These are phyloP conservation scores for Rhodomyrtus psidioides DNA, from an alignment of 441 rosid species.

Conservation along the genomic window DNA sequence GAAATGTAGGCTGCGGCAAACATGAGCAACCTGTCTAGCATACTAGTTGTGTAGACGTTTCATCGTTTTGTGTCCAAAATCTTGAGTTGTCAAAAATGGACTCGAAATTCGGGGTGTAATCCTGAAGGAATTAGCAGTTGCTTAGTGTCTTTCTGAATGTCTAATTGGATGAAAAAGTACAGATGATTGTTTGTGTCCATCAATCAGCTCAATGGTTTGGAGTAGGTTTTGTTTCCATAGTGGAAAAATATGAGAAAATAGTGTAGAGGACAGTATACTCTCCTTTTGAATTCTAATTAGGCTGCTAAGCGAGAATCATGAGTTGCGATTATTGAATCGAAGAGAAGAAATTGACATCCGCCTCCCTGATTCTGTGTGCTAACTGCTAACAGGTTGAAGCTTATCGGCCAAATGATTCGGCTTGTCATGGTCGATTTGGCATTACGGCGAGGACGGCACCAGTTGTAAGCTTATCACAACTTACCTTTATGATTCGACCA, in stretches of 20 bases:
- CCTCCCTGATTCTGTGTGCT: not conserved
- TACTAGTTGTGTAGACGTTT: not conserved
- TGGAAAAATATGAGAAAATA: not conserved
- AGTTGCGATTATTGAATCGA: not conserved
- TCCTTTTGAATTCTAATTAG: not conserved
- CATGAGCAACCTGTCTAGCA: not conserved
- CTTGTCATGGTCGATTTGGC: slow-evolving; percentile 87
- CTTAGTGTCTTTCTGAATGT: not conserved
- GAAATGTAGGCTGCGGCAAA: not conserved
- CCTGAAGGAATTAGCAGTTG: not conserved
- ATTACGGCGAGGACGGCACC: slow-evolving; percentile 82
- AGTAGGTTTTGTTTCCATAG: not conserved
- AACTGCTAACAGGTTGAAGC: slow-evolving; percentile 70
- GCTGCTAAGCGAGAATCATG: not conserved
- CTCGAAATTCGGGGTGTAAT: not conserved
- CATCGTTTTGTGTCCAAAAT: not conserved
- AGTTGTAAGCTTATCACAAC: slow-evolving; percentile 31
- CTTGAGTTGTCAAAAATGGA: not conserved
- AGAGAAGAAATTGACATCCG: not conserved
- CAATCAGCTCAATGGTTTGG: not conserved
- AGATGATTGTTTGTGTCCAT: not conserved
- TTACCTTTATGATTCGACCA: not conserved
- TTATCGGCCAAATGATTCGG: slow-evolving; percentile 85
- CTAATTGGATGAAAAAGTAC: not conserved
- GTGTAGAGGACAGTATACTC: not conserved